Evolutionary conservation across 352 stramenopile species (phyloP).

Genomic region (Globisporangium cederbergense): DNA sequence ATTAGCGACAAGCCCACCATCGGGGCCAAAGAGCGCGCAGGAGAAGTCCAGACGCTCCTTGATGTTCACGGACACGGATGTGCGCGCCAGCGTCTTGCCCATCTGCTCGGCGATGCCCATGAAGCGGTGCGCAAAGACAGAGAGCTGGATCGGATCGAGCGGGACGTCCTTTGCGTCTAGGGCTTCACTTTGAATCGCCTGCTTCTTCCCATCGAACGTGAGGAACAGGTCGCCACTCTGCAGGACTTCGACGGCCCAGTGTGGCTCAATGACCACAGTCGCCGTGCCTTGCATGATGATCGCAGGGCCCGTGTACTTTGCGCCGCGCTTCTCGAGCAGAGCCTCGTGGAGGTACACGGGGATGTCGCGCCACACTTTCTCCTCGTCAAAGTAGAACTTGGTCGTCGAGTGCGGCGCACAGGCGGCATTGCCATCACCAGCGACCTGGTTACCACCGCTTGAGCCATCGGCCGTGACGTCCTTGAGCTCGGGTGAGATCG

Average conservation of each 20-base stretch:
- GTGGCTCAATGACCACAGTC: slow-evolving; percentile 96
- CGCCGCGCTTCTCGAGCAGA: slow-evolving; percentile 65
- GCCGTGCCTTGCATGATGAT: slow-evolving; percentile 99
- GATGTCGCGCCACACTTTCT: slow-evolving; percentile 77
- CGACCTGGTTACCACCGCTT: not conserved
- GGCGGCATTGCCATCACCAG: slow-evolving; percentile 18
- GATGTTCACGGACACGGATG: slow-evolving; percentile 98
- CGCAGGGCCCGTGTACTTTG: slow-evolving; percentile 84
- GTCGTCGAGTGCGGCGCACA: slow-evolving; percentile 58
- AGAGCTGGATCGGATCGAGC: slow-evolving; percentile 96
- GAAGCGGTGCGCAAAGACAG: slow-evolving; percentile 96
- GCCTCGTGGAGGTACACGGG: slow-evolving; percentile 94
- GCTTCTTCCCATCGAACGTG: slow-evolving; percentile 36
- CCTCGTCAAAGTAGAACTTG: slow-evolving; percentile 76
- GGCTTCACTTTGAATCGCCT: slow-evolving; percentile 23
- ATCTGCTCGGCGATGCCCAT: slow-evolving; percentile 99
- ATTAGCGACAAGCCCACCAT: slow-evolving; percentile 99
- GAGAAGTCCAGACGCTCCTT: slow-evolving; percentile 99
- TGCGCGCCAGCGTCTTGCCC: slow-evolving; percentile 95
- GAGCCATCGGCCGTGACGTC: slow-evolving; percentile 20
- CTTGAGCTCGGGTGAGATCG: slow-evolving; percentile 79
- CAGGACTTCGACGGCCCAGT: slow-evolving; percentile 93
- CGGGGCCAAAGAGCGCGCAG: slow-evolving; percentile 96
- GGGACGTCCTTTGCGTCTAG: slow-evolving; percentile 36
- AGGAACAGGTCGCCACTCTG: slow-evolving; percentile 95